Conservation (phyloP, 2,329 filamentous ascomycete genomes). For the Pseudogymnoascus sp. region DNA sequence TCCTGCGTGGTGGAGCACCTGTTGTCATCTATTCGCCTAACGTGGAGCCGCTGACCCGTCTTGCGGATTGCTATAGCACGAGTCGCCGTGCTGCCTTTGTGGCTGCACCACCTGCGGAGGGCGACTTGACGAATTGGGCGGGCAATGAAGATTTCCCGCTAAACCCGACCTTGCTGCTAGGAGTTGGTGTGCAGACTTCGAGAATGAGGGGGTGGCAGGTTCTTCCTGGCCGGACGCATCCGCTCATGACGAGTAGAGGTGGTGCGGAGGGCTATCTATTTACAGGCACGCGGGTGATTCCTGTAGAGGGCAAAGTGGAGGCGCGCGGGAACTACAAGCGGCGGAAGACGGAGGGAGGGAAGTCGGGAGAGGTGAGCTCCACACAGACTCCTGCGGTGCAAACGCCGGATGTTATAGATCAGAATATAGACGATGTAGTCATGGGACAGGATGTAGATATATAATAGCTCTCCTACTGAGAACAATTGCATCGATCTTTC, state of each 20-base stretch:
- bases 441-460: slow-evolving; percentile 7
- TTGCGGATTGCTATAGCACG: slow-evolving; percentile 80
- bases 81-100: slow-evolving; percentile 70
- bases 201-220: slow-evolving; percentile 81
- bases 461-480: slow-evolving; percentile 4
- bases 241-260: slow-evolving; percentile 81
- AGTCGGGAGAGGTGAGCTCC: background rate
- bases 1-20: slow-evolving; percentile 74
- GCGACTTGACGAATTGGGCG: slow-evolving; percentile 38
- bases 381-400: background rate
- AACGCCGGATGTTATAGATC: slow-evolving; percentile 1
- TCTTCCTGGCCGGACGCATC: slow-evolving; percentile 82
- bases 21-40: slow-evolving; percentile 78
- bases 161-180: slow-evolving; percentile 77
- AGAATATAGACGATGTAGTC: background rate
- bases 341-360: slow-evolving; percentile 16
- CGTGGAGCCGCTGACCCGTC: slow-evolving; percentile 66
- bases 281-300: slow-evolving; percentile 71
- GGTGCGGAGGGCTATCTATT: slow-evolving; percentile 88
- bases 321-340: slow-evolving; percentile 63
- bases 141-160: slow-evolving; percentile 72
- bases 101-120: slow-evolving; percentile 39
- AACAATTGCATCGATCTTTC: slow-evolving; percentile 2
- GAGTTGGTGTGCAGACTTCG: slow-evolving; percentile 71
- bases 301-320: slow-evolving; percentile 69